A percentile compares a stretch with the other conserved stretches of the same genome.
Conservation (phyloP, 1,284 basidiomycete species). For the Rugosomyces carneus region DNA sequence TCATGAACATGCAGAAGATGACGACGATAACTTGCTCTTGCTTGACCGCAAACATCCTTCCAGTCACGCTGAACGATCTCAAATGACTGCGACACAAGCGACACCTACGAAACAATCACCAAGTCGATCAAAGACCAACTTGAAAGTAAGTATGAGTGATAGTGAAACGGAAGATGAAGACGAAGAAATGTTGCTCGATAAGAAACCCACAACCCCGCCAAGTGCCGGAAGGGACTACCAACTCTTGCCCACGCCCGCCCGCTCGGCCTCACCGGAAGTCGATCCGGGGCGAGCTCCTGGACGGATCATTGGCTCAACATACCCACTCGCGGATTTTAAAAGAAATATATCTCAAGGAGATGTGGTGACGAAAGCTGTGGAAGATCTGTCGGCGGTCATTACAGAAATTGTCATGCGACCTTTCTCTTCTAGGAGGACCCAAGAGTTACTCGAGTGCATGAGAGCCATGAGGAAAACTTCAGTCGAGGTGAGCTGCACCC, state of each 20-base stretch:
- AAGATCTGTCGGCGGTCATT: conserved; percentile 69
- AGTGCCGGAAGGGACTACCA: conserved; percentile 17
- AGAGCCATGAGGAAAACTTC: conserved; percentile 57
- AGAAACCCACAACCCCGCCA: conserved; percentile 20
- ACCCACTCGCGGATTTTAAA: conserved; percentile 73
- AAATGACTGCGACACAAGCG: conserved; percentile 13
- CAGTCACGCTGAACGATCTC: conserved; percentile 20
- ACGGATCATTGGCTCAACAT: conserved; percentile 66
- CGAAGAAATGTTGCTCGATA: conserved; percentile 24
- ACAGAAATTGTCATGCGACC: conserved; percentile 63
- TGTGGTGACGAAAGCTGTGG: conserved; percentile 75
- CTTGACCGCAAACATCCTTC: conserved; percentile 46
- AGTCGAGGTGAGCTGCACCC: conserved; percentile 43
- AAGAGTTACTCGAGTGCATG: conserved; percentile 73
- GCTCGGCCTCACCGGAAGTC: conserved; percentile 41
- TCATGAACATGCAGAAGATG: conserved; percentile 55
- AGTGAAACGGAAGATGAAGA: conserved; percentile 44
- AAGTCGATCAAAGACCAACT: conserved; percentile 28
- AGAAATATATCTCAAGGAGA: conserved; percentile 66
- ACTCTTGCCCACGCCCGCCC: conserved; percentile 43
- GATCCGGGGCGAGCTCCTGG: conserved; percentile 53
- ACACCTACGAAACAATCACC: conserved; percentile 8
- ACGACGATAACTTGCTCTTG: conserved; percentile 54
- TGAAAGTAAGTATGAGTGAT: conserved; percentile 22
- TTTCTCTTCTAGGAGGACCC: conserved; percentile 59